phyloP scores from a whole-genome alignment of 495 filamentous ascomycete genomes.

The Podospora comata region DNA sequence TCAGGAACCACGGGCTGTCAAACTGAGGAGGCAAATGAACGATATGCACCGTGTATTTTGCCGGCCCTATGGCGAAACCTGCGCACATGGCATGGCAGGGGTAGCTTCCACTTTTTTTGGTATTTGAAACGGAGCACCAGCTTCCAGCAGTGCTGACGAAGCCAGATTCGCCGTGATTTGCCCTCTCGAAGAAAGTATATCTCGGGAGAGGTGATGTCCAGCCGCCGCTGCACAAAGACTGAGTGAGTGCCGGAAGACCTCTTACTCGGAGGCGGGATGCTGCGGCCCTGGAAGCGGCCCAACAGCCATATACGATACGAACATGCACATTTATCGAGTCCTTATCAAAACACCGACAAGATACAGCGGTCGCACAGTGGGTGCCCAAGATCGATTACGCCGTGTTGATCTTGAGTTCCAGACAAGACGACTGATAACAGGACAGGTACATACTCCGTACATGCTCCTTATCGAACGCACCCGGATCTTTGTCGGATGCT shows the following conservation, averaged over 20 bases:
- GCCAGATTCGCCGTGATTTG: not conserved
- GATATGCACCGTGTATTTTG: conserved; percentile 25
- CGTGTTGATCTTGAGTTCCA: not conserved
- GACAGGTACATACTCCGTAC: not conserved
- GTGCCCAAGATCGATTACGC: not conserved
- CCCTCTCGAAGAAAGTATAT: not conserved
- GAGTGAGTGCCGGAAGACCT: not conserved
- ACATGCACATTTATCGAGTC: not conserved
- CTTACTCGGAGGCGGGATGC: conserved; percentile 4
- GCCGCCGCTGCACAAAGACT: not conserved
- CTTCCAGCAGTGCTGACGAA: conserved; percentile 4
- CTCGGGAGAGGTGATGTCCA: not conserved
- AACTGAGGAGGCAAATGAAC: conserved; percentile 4
- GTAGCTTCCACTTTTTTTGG: conserved; percentile 14
- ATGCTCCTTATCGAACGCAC: conserved; percentile 13
- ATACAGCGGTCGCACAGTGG: not conserved
- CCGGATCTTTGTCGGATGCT: conserved; percentile 8
- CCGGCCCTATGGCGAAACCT: conserved; percentile 29
- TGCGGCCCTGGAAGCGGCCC: not conserved
- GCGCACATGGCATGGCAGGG: conserved; percentile 33
- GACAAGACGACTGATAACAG: conserved; percentile 7
- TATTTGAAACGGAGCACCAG: conserved; percentile 22
- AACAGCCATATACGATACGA: conserved; percentile 6
- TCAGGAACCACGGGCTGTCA: not conserved
- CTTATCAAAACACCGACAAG: conserved; percentile 13